phyloP scores from a whole-genome alignment of 139 green algal species.

The Chlorella sp. region DNA sequence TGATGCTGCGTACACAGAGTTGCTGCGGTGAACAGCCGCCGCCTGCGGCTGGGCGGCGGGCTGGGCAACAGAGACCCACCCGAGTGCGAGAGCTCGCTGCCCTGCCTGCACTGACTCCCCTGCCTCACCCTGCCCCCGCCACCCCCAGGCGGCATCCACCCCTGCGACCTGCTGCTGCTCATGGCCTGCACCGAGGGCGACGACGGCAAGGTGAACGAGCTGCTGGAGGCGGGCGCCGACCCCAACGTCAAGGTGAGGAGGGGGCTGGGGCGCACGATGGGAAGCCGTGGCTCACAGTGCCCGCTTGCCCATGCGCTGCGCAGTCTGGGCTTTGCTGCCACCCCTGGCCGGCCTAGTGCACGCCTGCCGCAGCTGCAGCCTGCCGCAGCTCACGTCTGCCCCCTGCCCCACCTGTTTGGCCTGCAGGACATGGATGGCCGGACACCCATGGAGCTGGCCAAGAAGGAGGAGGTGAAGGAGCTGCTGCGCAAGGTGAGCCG shows the following conservation, averaged over 20 bases:
- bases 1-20: neutral
- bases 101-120: neutral
- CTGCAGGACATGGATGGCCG: slow-evolving; percentile 78
- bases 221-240: slow-evolving; percentile 79
- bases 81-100: neutral
- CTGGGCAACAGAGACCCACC: no score
- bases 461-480: slow-evolving; percentile 63
- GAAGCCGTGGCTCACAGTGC: no score
- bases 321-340: neutral
- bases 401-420: no score
- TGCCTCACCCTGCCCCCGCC: neutral
- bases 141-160: slow-evolving; percentile 65
- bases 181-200: slow-evolving; percentile 90
- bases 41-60: neutral
- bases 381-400: neutral
- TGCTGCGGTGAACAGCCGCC: no score
- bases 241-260: slow-evolving; percentile 53
- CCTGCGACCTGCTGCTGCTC: slow-evolving; percentile 92
- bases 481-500: slow-evolving; percentile 47
- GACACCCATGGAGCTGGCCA: slow-evolving; percentile 70
- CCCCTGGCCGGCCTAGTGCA: neutral
- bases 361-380: neutral
- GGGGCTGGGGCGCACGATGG: neutral
- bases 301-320: no score
- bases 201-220: slow-evolving; percentile 92